Conservation (phyloP, 208 protist species). For the Leishmania mexicana region DNA sequence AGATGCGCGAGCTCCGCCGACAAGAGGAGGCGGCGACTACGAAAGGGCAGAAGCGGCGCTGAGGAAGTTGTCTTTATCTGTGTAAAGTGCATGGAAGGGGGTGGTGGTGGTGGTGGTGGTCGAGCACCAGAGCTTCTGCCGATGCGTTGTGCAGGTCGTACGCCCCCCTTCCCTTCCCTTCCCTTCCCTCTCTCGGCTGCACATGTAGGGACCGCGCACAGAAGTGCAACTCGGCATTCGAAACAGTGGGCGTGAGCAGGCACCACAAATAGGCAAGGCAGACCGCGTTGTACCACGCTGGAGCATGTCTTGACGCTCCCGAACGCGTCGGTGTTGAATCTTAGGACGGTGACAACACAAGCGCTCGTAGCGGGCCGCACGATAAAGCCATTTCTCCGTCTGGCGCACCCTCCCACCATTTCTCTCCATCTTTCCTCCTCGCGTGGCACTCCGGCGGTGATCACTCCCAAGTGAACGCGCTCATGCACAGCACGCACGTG, state of each 20-base stretch:
- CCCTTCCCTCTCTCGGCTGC: not conserved
- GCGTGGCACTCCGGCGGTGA: not conserved
- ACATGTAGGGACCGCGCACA: not conserved
- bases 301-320: not conserved
- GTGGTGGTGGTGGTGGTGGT: not conserved
- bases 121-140: not conserved
- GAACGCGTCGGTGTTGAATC: not conserved
- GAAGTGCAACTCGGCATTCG: not conserved
- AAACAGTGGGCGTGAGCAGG: not conserved
- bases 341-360: not conserved
- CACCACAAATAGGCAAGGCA: not conserved
- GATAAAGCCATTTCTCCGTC: not conserved
- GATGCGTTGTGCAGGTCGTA: not conserved
- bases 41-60: conserved; percentile 5
- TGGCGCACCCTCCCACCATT: not conserved
- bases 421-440: not conserved
- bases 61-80: not conserved
- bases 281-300: not conserved
- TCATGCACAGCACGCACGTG: not conserved
- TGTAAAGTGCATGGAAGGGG: not conserved
- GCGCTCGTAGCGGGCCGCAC: not conserved
- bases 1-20: conserved; percentile 15
- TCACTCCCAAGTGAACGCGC: not conserved
- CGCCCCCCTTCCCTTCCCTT: not conserved
- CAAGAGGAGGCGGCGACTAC: conserved; percentile 12